Conservation (phyloP, 495 filamentous ascomycete species). For the Neurospora sp. region DNA sequence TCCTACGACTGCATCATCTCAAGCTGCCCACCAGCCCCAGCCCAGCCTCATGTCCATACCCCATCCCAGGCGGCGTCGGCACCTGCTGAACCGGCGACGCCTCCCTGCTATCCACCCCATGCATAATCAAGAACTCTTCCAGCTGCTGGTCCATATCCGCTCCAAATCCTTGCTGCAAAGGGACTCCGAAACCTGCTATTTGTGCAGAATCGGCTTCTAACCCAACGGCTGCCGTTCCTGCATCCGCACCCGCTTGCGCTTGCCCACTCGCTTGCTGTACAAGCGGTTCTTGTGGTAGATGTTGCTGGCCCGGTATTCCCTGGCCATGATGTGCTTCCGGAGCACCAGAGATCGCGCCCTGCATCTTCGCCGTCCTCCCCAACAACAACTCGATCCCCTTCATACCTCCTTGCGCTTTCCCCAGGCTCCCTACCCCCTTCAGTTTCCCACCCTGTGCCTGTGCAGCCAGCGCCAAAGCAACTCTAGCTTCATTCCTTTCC, state of each 20-base stretch:
- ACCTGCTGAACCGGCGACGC: neutral
- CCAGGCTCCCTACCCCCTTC: neutral
- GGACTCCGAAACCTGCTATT: no score
- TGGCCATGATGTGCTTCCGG: no score
- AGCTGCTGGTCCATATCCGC: neutral
- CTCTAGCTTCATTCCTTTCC: constrained; percentile 17
- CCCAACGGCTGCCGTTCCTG: no score
- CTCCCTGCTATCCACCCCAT: neutral
- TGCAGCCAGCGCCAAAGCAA: neutral
- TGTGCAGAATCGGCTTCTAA: no score
- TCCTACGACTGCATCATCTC: neutral
- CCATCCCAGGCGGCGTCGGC: neutral
- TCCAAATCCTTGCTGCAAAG: neutral
- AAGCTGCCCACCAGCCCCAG: neutral
- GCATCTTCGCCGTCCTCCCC: neutral
- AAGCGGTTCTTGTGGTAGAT: no score
- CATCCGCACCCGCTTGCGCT: no score
- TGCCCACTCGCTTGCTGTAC: no score
- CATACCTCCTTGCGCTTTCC: neutral
- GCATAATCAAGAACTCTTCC: neutral
- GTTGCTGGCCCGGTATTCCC: no score
- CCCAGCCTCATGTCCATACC: neutral
- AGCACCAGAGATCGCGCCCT: no score
- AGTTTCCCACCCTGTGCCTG: neutral
- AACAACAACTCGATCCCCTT: neutral